Evolutionary conservation across 2,329 filamentous ascomycete species (phyloP).

Genomic region (Aspergillus felis): DNA sequence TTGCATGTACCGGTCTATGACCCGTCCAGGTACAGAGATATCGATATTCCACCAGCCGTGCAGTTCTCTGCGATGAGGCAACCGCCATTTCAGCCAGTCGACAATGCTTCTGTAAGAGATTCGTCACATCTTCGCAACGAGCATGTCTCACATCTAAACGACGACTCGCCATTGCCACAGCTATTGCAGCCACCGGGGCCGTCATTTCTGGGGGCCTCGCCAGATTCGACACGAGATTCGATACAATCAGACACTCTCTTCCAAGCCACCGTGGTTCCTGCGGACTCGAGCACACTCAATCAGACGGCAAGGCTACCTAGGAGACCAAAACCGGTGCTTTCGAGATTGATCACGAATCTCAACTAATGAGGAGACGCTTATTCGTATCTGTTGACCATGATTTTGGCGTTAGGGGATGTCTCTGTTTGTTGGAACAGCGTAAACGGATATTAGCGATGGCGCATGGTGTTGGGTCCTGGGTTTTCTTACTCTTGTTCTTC

Average conservation of each 20-base stretch:
- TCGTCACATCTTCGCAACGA: neutral
- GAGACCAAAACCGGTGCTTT: conserved; percentile 32
- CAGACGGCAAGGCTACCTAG: conserved; percentile 12
- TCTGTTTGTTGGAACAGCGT: neutral
- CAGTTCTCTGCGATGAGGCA: neutral
- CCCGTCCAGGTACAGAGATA: conserved; percentile 27
- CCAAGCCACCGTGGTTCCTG: neutral
- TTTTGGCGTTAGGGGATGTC: neutral
- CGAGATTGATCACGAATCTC: conserved; percentile 34
- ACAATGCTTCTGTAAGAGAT: neutral
- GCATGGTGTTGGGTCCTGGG: neutral
- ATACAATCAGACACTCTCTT: neutral
- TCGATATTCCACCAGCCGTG: conserved; percentile 2
- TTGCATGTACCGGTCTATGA: conserved; percentile 28
- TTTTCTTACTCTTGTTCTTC: neutral
- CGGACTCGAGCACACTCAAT: neutral
- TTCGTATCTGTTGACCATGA: neutral
- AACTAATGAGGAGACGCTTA: conserved; percentile 10
- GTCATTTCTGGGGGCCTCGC: neutral
- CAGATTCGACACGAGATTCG: neutral
- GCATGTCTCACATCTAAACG: neutral
- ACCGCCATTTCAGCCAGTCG: neutral
- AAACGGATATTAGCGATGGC: neutral
- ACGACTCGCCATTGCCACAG: neutral
- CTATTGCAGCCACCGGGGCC: neutral